A percentile compares a stretch with the other conserved stretches of the same genome.
Conservation (phyloP, 768 basidiomycete species). For the Tricholoma hemisulphureum region DNA sequence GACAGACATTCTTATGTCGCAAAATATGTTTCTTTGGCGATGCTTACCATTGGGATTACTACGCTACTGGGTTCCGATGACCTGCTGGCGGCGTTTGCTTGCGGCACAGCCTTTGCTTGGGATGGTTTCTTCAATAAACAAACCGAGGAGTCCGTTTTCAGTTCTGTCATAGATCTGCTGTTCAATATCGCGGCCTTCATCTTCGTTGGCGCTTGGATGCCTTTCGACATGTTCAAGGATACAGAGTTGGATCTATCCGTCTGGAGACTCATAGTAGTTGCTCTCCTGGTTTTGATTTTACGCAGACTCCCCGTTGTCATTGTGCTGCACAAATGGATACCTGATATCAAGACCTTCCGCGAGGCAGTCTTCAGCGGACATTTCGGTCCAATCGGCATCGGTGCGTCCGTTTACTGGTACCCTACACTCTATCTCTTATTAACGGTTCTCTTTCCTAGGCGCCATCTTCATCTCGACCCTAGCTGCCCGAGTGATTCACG, state of each 20-base stretch:
- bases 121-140: constrained; percentile 92
- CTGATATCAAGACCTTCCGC: constrained; percentile 90
- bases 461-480: constrained; percentile 93
- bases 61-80: constrained; percentile 90
- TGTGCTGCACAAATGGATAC: constrained; percentile 86
- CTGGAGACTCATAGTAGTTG: constrained; percentile 83
- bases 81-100: constrained; percentile 90
- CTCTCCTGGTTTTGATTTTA: constrained; percentile 77
- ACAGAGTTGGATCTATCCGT: constrained; percentile 64
- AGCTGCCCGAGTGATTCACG: constrained; percentile 59
- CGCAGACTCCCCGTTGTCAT: constrained; percentile 84
- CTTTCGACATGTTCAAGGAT: constrained; percentile 78
- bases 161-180: constrained; percentile 91
- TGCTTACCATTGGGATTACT: constrained; percentile 81
- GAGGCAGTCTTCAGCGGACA: constrained; percentile 95
- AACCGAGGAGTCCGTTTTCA: constrained; percentile 94
- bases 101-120: constrained; percentile 96
- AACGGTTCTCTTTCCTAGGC: constrained; percentile 39
- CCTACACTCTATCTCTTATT: not conserved
- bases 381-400: constrained; percentile 87
- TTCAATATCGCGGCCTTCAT: constrained; percentile 97
- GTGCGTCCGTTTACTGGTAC: constrained; percentile 32
- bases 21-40: constrained; percentile 81
- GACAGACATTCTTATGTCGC: constrained; percentile 94
- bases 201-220: constrained; percentile 97